Conservation (phyloP, 2,329 filamentous ascomycete genomes). For the Canariomyces notabilis region DNA sequence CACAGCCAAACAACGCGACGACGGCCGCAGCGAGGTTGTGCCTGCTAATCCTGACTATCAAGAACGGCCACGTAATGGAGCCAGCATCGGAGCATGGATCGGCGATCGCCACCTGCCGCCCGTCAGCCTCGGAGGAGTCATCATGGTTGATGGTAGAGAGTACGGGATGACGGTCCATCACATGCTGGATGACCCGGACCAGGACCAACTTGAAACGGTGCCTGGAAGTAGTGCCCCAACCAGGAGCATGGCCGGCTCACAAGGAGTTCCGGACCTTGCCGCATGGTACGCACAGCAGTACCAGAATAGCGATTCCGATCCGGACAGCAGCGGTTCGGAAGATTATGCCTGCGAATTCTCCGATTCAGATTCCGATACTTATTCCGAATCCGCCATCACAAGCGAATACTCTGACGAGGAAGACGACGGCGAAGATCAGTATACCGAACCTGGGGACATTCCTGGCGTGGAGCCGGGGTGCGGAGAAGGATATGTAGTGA, state of each 20-base stretch:
- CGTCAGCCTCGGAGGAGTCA: conserved; percentile 83
- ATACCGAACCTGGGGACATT: conserved; percentile 66
- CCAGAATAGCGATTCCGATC: conserved; percentile 34
- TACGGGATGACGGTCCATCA: conserved; percentile 97
- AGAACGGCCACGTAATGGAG: conserved; percentile 72
- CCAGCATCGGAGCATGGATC: conserved; percentile 88
- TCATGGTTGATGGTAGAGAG: conserved; percentile 76
- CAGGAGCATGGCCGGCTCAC: conserved; percentile 37
- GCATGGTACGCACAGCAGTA: conserved; percentile 39
- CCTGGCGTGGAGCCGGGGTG: conserved; percentile 70
- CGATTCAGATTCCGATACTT: conserved; percentile 53
- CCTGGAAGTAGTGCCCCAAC: conserved; percentile 20
- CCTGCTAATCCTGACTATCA: conserved; percentile 73
- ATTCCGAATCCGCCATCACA: conserved; percentile 47
- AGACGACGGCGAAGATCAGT: conserved; percentile 51
- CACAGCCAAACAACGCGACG: conserved; percentile 34
- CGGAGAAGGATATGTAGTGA: conserved; percentile 74
- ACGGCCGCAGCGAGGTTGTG: conserved; percentile 38
- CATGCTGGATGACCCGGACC: conserved; percentile 73
- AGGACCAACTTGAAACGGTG: conserved; percentile 17
- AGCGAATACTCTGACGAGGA: conserved; percentile 46
- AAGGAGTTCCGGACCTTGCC: conserved; percentile 33
- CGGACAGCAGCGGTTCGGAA: conserved; percentile 44
- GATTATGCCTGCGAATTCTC: conserved; percentile 58
- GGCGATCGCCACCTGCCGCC: conserved; percentile 81